A percentile compares a stretch with the other conserved stretches of the same genome.
Conservation (phyloP, 768 basidiomycete genomes). For the Lyophyllum decastes region DNA sequence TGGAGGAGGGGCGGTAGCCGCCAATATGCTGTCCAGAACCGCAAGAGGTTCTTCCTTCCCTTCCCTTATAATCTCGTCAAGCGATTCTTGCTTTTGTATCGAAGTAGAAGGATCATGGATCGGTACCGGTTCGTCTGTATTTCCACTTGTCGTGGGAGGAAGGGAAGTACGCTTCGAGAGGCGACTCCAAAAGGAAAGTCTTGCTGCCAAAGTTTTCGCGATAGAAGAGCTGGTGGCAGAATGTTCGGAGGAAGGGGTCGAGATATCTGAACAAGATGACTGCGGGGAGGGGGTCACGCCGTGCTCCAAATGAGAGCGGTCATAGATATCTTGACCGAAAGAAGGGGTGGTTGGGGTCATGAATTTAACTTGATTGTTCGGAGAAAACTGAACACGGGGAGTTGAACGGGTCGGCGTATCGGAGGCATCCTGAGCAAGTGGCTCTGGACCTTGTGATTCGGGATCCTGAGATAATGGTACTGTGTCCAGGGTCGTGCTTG, state of each 20-base stretch:
- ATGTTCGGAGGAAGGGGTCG: slow-evolving; percentile 54
- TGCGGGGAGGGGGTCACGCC: slow-evolving; percentile 39
- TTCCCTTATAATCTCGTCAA: slow-evolving; percentile 48
- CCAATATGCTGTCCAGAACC: slow-evolving; percentile 58
- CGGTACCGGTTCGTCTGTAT: slow-evolving; percentile 21
- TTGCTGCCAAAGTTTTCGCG: slow-evolving; percentile 60
- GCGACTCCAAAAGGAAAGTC: slow-evolving; percentile 77
- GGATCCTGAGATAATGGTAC: slow-evolving; percentile 9
- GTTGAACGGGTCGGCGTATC: slow-evolving; percentile 16
- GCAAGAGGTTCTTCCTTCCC: slow-evolving; percentile 49
- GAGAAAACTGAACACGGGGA: slow-evolving; percentile 56
- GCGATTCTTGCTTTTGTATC: slow-evolving; percentile 31
- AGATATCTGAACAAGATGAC: slow-evolving; percentile 52
- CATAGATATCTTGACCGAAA: slow-evolving; percentile 21
- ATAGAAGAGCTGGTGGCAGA: slow-evolving; percentile 49
- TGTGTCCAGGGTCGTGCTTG: slow-evolving; percentile 25
- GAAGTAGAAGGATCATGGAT: slow-evolving; percentile 1
- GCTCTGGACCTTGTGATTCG: slow-evolving; percentile 9
- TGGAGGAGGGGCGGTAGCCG: slow-evolving; percentile 64
- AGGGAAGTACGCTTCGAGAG: slow-evolving; percentile 47
- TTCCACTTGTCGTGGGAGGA: slow-evolving; percentile 7
- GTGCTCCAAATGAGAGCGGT: not conserved
- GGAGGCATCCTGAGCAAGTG: slow-evolving; percentile 16
- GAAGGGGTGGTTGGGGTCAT: slow-evolving; percentile 36
- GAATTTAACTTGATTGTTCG: slow-evolving; percentile 45